Base-by-base conservation (phyloP, 495 filamentous ascomycete species). In the Neurospora sp. region DNA sequence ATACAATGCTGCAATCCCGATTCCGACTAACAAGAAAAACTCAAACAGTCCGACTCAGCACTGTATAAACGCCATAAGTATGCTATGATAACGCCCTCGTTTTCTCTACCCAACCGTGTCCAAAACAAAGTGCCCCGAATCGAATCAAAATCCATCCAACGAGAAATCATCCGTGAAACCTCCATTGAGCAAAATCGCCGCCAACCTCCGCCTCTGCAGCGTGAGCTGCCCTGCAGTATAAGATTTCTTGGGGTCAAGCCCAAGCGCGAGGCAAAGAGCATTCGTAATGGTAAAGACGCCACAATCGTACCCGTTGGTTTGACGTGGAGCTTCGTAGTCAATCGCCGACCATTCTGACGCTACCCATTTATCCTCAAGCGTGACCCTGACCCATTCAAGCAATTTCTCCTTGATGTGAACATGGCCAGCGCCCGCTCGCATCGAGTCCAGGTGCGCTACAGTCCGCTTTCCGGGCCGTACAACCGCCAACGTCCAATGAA, bases 281-380 rank as follows among this genome's bases (percentile, higher is more conserved):
- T 92, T 94, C 1, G 90, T 91, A 22, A 92, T 86, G 5, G 90
- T 85, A 76, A 95, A 96, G 3, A 94, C 90, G 7, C 94, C 94
- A 73, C 94, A 97, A 77, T 97, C 94, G 72, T 82, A 89, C 1
- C 86, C 86, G 75, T 96, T 96, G 68, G 82, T 82, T 74, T 97
- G 94, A 8, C 75, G 78, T 0, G 90, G 88, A 6, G 80, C 79
- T 0, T 76, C 80, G 8, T 83, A 81, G 2, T 84, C 78, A 3
- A 87, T 79, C 0, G 84, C 79, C 2, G 74, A 79, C 93, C 94
- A 96, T 40, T 96, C 90, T 0, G 79, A 79, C 22, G 85, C 86
- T 8, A 84, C 80, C 73, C 86, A 95, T 16, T 80, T 76, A 0
- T 82, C 73, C 4, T 86, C 88, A 12, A 96, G 82, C 73, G 90